Percentiles rank a stretch among this genome's conserved stretches.
phyloP scores from a whole-genome alignment of 371 early-diverging fungal species.

The Funneliformis caledonium region DNA sequence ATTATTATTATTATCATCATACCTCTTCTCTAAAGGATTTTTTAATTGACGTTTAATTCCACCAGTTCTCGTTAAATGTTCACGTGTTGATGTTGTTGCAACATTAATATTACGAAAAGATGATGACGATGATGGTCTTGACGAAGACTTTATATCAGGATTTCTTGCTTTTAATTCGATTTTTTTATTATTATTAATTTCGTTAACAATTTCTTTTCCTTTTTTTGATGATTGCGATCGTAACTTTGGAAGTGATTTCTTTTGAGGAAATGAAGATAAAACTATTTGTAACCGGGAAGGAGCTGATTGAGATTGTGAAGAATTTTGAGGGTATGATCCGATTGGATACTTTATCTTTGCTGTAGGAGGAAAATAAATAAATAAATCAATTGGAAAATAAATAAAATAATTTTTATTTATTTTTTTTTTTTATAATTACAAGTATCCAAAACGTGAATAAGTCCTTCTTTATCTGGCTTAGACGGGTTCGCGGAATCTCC shows the following conservation, averaged over 20 bases:
- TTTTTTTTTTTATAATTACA: slow-evolving; percentile 44
- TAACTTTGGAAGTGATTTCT: background rate
- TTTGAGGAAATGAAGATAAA: background rate
- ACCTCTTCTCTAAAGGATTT: background rate
- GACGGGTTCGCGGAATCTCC: slow-evolving; percentile 59
- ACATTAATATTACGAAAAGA: background rate
- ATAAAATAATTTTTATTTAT: no score
- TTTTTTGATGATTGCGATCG: background rate
- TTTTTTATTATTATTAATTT: background rate
- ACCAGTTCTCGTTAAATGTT: background rate
- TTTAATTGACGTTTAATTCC: background rate
- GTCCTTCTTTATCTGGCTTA: slow-evolving; percentile 57
- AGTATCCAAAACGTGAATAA: slow-evolving; percentile 70
- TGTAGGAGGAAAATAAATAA: background rate
- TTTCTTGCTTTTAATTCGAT: background rate
- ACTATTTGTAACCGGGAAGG: background rate
- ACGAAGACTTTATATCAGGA: background rate
- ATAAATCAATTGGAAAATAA: no score
- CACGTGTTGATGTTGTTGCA: background rate
- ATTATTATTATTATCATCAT: background rate
- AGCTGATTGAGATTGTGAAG: background rate
- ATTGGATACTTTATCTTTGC: slow-evolving; percentile 23
- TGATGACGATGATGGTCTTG: background rate
- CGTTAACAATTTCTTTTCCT: background rate
- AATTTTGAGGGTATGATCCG: background rate